A percentile compares a stretch with the other conserved stretches of the same genome.
Conservation (phyloP, 2,329 filamentous ascomycete species). For the Niveomyces coronatus region DNA sequence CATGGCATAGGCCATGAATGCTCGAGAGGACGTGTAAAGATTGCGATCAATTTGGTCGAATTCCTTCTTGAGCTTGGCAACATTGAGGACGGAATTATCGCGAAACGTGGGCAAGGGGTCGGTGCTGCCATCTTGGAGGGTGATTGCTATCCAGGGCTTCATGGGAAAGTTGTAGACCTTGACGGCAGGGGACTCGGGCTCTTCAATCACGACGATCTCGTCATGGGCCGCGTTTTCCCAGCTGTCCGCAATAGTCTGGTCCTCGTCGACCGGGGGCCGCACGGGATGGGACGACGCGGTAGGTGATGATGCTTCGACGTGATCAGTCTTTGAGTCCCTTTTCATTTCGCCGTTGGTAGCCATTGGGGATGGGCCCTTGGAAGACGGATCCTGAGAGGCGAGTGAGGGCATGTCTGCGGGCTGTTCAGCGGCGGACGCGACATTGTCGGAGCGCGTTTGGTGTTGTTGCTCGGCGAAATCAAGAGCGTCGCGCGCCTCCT, state of each 20-base stretch:
- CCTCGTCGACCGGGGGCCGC: conserved; percentile 42
- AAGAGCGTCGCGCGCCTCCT: conserved; percentile 54
- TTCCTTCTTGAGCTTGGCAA: conserved; percentile 90
- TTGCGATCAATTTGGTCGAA: conserved; percentile 96
- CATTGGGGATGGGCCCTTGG: conserved; percentile 30
- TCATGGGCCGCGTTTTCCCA: conserved; percentile 84
- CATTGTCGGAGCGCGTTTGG: conserved; percentile 37
- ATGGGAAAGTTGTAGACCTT: conserved; percentile 93
- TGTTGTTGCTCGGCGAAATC: conserved; percentile 43
- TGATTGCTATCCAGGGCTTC: conserved; percentile 90
- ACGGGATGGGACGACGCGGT: conserved; percentile 32
- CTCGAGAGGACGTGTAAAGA: conserved; percentile 77
- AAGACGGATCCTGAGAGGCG: conserved; percentile 15
- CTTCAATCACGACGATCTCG: conserved; percentile 53
- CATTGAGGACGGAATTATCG: conserved; percentile 76
- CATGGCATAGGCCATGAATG: conserved; percentile 90
- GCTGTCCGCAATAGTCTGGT: conserved; percentile 61
- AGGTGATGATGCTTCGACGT: conserved; percentile 29
- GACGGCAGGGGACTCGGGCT: conserved; percentile 54
- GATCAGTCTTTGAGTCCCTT: conserved; percentile 27
- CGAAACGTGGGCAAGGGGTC: conserved; percentile 55
- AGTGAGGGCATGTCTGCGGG: conserved; percentile 8
- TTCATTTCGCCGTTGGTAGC: conserved; percentile 45
- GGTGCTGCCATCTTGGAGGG: conserved; percentile 49
- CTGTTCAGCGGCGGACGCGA: conserved; percentile 18